Conservation (phyloP, 2,329 filamentous ascomycete species). For the Chaetomium sp. region DNA sequence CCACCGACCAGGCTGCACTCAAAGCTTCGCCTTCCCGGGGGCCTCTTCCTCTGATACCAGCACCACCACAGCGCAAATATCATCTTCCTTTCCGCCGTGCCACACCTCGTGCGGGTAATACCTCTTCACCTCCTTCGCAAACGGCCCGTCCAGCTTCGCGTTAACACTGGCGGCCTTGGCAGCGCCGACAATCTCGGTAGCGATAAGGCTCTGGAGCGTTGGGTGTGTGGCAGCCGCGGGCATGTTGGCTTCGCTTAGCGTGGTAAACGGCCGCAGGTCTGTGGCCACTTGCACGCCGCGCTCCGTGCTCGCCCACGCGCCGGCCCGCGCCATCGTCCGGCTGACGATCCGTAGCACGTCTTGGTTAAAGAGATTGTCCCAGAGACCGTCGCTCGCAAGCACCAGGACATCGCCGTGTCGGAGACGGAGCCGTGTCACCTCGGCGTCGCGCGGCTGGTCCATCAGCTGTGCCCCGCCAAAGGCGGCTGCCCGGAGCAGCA, state of each 20-base stretch:
- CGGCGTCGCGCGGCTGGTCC: slow-evolving; percentile 79
- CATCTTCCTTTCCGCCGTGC: slow-evolving; percentile 89
- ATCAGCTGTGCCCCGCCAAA: slow-evolving; percentile 78
- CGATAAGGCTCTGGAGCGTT: slow-evolving; percentile 71
- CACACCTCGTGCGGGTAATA: slow-evolving; percentile 81
- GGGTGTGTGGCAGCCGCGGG: slow-evolving; percentile 11
- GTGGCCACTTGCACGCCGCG: slow-evolving; percentile 58
- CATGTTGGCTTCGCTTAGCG: slow-evolving; percentile 31
- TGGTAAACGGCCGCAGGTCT: slow-evolving; percentile 49
- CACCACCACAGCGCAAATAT: slow-evolving; percentile 81
- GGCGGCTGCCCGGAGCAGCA: slow-evolving; percentile 70
- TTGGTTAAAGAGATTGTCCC: slow-evolving; percentile 90
- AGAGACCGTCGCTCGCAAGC: slow-evolving; percentile 89
- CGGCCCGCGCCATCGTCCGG: slow-evolving; percentile 63
- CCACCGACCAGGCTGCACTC: too few relatives aligned
- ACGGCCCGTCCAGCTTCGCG: slow-evolving; percentile 77
- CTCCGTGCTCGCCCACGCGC: slow-evolving; percentile 65
- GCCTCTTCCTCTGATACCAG: slow-evolving; percentile 61
- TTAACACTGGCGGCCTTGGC: slow-evolving; percentile 83
- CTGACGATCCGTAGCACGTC: slow-evolving; percentile 79
- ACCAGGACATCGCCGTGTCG: slow-evolving; percentile 90
- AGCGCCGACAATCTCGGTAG: slow-evolving; percentile 69
- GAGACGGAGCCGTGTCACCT: slow-evolving; percentile 67
- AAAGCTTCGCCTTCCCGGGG: slow-evolving; percentile 27
- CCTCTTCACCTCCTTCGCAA: slow-evolving; percentile 88